Base-by-base conservation (phyloP, 257 asterid genomes). In the Salvia rosmarinus region DNA sequence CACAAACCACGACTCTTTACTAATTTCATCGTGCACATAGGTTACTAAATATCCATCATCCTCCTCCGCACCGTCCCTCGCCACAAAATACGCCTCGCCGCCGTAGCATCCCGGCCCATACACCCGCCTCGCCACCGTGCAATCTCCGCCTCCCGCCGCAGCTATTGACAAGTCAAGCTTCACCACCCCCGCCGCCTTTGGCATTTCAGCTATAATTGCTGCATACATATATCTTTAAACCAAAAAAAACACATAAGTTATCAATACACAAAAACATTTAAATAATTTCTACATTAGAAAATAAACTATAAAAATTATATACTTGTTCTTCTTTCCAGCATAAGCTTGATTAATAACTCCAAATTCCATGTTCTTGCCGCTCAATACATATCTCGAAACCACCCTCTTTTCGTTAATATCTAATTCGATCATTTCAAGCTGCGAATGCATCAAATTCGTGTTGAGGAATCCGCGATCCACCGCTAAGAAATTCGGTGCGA, bases 11-110 rank as follows among this genome's bases (percentile, higher is more conserved):
- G 95, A 85, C 21, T 85, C 89, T 16, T 83, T 64, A 1, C 23
- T 85, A 1, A 67, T 81, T 74, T 84, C 91, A 56, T 85, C 70
- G 7, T 82, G 85, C 43, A 85, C 75, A 68, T 80, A 88, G 0
- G 79, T 64, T 21, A 88, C 65, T 8, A 88, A 44, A 5, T 81
- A 85, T 13, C 95, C 91, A 57, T 88, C 91, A 8, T 88, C 95
- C 71, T 88, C 91, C 16, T 71, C 80, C 2, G 52, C 39, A 4
- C 40, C 40, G 28, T 82, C 78, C 13, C 68, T 77, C 2, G 85
- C 77, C 59, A 82, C 89, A 19, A 77, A 77, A 46, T 20, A 34
- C 0, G 84, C 73, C 17, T 80, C 78, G 1, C 83, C 43, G 9
- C 83, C 80, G 30, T 75, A 75, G 20, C 80, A 70, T 3, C 77